Evolutionary conservation across 208 protist genomes (phyloP).

Genomic region (Dictyostelium gargantuum): DNA sequence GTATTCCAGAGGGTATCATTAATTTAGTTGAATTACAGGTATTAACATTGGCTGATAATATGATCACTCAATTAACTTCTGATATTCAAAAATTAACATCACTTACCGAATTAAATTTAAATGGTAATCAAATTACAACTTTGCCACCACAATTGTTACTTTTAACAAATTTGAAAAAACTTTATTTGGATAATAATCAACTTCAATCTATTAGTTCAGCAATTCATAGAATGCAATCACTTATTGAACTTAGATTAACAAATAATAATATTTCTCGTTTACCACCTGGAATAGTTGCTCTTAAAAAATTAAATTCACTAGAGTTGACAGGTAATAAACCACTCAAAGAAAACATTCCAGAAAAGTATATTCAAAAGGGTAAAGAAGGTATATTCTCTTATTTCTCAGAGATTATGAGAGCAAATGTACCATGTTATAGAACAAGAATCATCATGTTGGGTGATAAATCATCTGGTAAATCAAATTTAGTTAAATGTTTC

Average conservation of each 20-base stretch:
- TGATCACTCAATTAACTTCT: background rate
- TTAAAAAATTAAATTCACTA: slow-evolving; percentile 24
- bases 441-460: slow-evolving; percentile 30
- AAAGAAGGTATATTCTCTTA: slow-evolving; percentile 51
- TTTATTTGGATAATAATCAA: slow-evolving; percentile 52
- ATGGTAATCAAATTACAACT: slow-evolving; percentile 12
- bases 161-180: slow-evolving; percentile 39
- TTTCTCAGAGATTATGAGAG: slow-evolving; percentile 40
- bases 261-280: slow-evolving; percentile 54
- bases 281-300: slow-evolving; percentile 51
- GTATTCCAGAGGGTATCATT: slow-evolving; percentile 15
- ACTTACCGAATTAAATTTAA: slow-evolving; percentile 23
- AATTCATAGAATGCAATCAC: slow-evolving; percentile 52
- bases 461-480: slow-evolving; percentile 23
- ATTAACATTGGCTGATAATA: slow-evolving; percentile 15
- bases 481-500: slow-evolving; percentile 47
- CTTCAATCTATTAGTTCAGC: slow-evolving; percentile 15
- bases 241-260: slow-evolving; percentile 18
- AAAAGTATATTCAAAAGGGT: slow-evolving; percentile 14
- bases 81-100: slow-evolving; percentile 22
- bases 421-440: slow-evolving; percentile 42
- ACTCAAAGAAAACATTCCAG: slow-evolving; percentile 24
- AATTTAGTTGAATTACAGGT: slow-evolving; percentile 38
- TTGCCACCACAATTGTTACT: slow-evolving; percentile 7
- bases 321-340: slow-evolving; percentile 38